phyloP scores from a whole-genome alignment of 2,329 filamentous ascomycete genomes.

The Beauveria asiatica region DNA sequence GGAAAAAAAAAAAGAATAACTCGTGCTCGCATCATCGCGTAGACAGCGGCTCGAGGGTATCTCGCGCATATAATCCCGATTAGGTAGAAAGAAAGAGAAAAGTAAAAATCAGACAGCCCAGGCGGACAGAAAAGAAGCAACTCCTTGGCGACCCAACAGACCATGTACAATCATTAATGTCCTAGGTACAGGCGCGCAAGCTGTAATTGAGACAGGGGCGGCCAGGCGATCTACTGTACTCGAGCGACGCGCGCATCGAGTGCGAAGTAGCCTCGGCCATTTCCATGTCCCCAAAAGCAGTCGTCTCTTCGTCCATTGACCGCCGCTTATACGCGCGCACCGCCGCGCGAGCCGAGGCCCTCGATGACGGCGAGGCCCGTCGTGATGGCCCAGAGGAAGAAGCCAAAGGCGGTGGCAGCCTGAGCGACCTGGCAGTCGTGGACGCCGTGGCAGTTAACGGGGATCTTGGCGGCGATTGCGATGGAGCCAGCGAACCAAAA shows the following conservation, averaged over 20 bases:
- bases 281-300: neutral
- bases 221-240: too few relatives aligned
- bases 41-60: constrained; percentile 10
- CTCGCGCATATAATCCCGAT: constrained; percentile 5
- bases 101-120: neutral
- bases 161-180: constrained; percentile 2
- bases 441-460: constrained; percentile 43
- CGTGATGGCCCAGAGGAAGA: constrained; percentile 52
- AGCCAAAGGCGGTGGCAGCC: constrained; percentile 58
- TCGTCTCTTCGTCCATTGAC: too few relatives aligned
- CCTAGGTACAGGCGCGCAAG: neutral
- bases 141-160: neutral
- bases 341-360: constrained; percentile 29
- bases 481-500: constrained; percentile 90
- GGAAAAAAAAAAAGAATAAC: neutral
- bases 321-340: constrained; percentile 17
- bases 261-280: neutral
- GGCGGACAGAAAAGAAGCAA: neutral
- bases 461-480: constrained; percentile 60
- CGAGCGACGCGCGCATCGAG: neutral
- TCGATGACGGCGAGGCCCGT: constrained; percentile 39
- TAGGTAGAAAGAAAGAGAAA: neutral
- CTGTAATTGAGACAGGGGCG: neutral
- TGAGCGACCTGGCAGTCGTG: constrained; percentile 51
- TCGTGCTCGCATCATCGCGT: neutral